Evolutionary conservation across 2,329 filamentous ascomycete species (phyloP), one percentile per base, ranked within the genome.

Genomic region (Plenodomus biglobosus): DNA sequence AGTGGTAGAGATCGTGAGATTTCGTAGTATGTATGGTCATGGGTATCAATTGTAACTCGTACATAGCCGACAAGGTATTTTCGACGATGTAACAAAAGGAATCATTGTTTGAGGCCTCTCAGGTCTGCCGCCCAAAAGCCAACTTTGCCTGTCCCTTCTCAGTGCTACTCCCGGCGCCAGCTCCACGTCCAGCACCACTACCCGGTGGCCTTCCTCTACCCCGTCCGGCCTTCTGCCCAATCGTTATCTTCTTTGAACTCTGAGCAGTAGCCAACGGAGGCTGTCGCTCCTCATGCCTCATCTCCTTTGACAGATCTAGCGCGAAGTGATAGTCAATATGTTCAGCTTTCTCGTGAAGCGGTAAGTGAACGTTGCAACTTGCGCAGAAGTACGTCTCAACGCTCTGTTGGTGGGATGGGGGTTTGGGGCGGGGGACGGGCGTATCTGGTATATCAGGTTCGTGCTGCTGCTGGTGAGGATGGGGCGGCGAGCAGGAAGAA

Each of bases 301-400:
- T 67, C 57, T 86, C 79, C 48, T 85, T 80, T 56, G 92, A 86
- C 22, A 99, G 78, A 60, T 92, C 88, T 73, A 88, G 90, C 38
- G 94, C 94, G 73, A 96, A 87, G 73, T 99, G 94, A 86, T 92
- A 97, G 70, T 99, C 94, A 44, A 86, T 79, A 70, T 99, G 94
- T 72, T 88, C 92, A 56, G 85, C 81, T 59, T 81, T 80, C 46
- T 86, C 82, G 20, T 76, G 66, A 34, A 78, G 75, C 11, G 79
- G 76, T 27, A 94, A 76, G n/a, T 69, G 66, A 61, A 80, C 78
- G 50, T 80, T 78, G 70, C 91, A 96, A 53, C 83, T 83, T 41
- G 76, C 67, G 70, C 90, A 95, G 46, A 75, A 74, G 55, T 76
- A 80, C 0, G 55, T 61, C 8, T 73, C 62, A 1, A 63, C 13